These are phyloP conservation scores for Cladosporium sp. DNA, from an alignment of 2,329 filamentous ascomycete genomes.

Conservation along the genomic window DNA sequence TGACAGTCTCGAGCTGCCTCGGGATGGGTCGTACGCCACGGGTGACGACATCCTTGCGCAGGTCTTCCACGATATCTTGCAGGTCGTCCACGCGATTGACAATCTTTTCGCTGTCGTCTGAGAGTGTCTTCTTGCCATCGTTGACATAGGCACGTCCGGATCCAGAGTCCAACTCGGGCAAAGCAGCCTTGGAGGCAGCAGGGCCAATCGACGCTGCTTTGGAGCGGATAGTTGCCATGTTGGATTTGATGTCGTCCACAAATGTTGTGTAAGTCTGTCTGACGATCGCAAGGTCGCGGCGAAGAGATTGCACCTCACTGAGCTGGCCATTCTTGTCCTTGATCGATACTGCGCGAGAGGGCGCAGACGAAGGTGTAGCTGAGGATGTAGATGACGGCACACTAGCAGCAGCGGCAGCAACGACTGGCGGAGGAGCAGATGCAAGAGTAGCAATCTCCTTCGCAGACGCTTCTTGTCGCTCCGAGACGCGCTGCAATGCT, in stretches of 20 bases:
- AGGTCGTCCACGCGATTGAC: conserved; percentile 91
- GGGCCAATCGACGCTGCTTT: conserved; percentile 80
- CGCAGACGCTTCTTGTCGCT: conserved; percentile 82
- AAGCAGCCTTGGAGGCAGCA: conserved; percentile 62
- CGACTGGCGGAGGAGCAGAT: conserved; percentile 28
- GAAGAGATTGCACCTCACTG: conserved; percentile 72
- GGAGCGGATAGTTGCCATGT: conserved; percentile 75
- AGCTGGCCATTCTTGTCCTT: conserved; percentile 56
- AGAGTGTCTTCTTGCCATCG: conserved; percentile 79
- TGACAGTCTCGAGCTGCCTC: conserved; percentile 80
- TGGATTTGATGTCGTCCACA: conserved; percentile 78
- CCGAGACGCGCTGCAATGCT: conserved; percentile 79
- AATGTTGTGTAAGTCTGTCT: conserved; percentile 92
- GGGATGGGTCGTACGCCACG: conserved; percentile 88
- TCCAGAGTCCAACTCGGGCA: conserved; percentile 69
- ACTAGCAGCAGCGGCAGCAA: conserved; percentile 37
- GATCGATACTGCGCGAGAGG: conserved; percentile 14
- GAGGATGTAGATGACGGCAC: conserved; percentile 26
- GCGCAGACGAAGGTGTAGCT: conserved; percentile 16
- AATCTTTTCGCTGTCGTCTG: conserved; percentile 80
- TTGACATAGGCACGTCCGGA: conserved; percentile 83
- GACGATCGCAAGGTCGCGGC: conserved; percentile 83
- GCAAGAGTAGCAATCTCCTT: conserved; percentile 74
- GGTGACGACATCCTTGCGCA: conserved; percentile 92
- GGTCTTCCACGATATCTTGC: conserved; percentile 93